Evolutionary conservation across 805 yeast species (phyloP).

Genomic region (Osmozyma mogii): DNA sequence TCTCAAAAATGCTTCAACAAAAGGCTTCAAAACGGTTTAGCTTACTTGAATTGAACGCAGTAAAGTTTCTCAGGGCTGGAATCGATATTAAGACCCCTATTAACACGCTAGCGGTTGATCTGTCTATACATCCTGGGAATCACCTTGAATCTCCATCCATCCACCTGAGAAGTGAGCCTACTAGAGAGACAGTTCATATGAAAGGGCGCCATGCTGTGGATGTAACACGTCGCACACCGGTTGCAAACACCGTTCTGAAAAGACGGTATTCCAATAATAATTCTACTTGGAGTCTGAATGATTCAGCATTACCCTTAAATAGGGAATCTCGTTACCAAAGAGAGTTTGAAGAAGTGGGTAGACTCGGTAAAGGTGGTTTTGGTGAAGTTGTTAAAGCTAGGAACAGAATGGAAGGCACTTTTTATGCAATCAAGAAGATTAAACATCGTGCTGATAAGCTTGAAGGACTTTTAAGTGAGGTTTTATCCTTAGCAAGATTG

Average conservation of each 20-base stretch:
- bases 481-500: slow-evolving; percentile 80
- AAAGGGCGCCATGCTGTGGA: slow-evolving; percentile 5
- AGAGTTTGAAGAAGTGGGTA: slow-evolving; percentile 92
- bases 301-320: background rate
- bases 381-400: slow-evolving; percentile 98
- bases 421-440: slow-evolving; percentile 89
- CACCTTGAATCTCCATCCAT: background rate
- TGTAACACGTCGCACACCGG: slow-evolving; percentile 8
- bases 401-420: slow-evolving; percentile 86
- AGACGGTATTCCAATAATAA: slow-evolving; percentile 19
- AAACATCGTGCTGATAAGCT: slow-evolving; percentile 74
- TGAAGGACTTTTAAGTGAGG: slow-evolving; percentile 81
- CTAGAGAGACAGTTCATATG: background rate
- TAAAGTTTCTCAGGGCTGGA: slow-evolving; percentile 72
- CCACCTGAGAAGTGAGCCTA: background rate
- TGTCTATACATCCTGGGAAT: background rate
- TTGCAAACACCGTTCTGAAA: slow-evolving; percentile 17
- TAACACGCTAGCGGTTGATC: background rate
- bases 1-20: slow-evolving; percentile 55
- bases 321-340: slow-evolving; percentile 55
- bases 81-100: slow-evolving; percentile 11
- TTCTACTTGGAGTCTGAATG: slow-evolving; percentile 1
- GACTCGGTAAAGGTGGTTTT: slow-evolving; percentile 89
- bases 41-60: slow-evolving; percentile 78
- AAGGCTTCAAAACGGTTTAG: slow-evolving; percentile 68